A percentile compares a stretch with the other conserved stretches of the same genome.
Evolutionary conservation across 371 early-diverging fungal species (phyloP).

Genomic region (Syncephalastrum monosporum): DNA sequence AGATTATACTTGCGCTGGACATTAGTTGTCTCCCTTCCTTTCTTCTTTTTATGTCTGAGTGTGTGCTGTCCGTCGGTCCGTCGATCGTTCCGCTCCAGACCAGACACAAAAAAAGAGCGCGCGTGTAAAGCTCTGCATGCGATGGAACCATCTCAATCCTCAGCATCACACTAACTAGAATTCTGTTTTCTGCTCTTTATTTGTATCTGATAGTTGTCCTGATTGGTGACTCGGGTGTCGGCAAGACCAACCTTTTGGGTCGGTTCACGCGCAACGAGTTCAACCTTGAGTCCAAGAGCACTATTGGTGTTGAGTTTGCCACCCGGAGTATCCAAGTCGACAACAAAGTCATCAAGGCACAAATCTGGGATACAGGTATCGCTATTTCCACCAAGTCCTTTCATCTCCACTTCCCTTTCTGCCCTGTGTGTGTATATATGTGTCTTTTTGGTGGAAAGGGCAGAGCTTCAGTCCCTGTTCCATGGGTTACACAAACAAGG

Average conservation of each 20-base stretch:
- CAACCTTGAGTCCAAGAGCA: constrained; percentile 96
- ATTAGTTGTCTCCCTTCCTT: not conserved
- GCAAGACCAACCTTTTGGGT: constrained; percentile 98
- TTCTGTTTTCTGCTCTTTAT: not conserved
- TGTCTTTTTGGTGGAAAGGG: no score
- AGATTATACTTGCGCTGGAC: not conserved
- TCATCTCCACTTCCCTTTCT: no score
- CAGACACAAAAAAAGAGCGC: no score
- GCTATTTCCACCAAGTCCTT: not conserved
- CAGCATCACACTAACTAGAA: not conserved
- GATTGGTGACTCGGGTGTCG: constrained; percentile 99
- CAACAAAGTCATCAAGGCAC: constrained; percentile 97
- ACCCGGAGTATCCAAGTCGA: constrained; percentile 97
- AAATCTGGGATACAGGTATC: constrained; percentile 95
- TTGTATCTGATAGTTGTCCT: constrained; percentile 79
- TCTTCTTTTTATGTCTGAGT: not conserved
- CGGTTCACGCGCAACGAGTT: constrained; percentile 98
- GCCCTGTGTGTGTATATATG: no score
- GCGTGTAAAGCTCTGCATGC: no score
- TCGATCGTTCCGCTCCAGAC: no score
- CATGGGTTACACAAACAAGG: no score
- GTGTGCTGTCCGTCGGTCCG: not conserved
- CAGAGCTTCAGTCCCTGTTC: no score
- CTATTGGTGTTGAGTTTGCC: constrained; percentile 99
- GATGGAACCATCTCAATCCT: not conserved